Conservation (phyloP, 495 filamentous ascomycete species). For the Xanthoparmelia taractica region DNA sequence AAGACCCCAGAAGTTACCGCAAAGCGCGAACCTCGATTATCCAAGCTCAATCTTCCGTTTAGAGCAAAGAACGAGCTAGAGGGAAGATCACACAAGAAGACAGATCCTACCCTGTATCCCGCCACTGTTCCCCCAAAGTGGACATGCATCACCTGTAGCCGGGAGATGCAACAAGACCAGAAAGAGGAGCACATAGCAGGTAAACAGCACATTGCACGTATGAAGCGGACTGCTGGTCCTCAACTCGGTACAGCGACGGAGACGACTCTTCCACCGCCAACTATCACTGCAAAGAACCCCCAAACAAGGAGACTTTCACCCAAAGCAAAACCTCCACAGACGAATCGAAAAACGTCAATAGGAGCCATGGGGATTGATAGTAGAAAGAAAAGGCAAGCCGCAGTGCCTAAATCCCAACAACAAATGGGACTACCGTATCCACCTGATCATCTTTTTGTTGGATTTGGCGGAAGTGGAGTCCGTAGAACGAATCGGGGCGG, state of each 20-base stretch:
- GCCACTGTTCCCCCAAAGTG: neutral
- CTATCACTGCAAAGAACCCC: neutral
- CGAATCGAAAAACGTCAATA: neutral
- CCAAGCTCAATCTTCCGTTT: neutral
- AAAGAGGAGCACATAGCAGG: slow-evolving; percentile 17
- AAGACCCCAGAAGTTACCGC: neutral
- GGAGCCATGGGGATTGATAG: neutral
- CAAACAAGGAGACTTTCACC: neutral
- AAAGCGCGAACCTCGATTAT: neutral
- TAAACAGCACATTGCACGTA: slow-evolving; percentile 17
- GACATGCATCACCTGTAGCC: slow-evolving; percentile 16
- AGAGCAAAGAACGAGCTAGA: slow-evolving; percentile 4
- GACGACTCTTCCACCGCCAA: neutral
- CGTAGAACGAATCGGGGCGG: neutral
- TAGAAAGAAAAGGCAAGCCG: neutral
- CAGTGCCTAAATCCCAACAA: neutral
- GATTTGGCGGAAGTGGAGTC: neutral
- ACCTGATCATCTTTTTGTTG: slow-evolving; percentile 3
- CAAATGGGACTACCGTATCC: neutral
- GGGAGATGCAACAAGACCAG: slow-evolving; percentile 9
- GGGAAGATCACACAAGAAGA: neutral
- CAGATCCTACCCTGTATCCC: neutral
- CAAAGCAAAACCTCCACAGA: neutral
- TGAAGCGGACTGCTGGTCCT: slow-evolving; percentile 7
- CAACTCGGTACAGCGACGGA: slow-evolving; percentile 1